phyloP scores from a whole-genome alignment of 1,139 yeast genomes.

The Neolecta irregularis region DNA sequence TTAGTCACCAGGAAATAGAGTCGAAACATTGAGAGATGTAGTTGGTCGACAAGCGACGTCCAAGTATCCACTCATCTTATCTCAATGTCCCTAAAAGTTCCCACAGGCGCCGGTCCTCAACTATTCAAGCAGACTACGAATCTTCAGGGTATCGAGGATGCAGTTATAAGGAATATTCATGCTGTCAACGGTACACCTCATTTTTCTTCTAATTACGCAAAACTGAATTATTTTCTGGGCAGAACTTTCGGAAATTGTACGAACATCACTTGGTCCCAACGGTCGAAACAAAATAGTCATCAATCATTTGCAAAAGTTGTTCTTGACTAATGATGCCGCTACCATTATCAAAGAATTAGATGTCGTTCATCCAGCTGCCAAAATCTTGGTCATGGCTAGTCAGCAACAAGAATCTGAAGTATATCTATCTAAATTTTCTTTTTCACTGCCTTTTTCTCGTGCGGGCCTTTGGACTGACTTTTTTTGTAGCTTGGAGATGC shows the following conservation, averaged over 20 bases:
- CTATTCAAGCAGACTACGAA: conserved; percentile 94
- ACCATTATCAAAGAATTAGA: conserved; percentile 88
- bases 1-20: too few relatives aligned
- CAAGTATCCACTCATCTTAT: too few relatives aligned
- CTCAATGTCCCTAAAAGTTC: conserved; percentile 72
- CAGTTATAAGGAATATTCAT: conserved; percentile 75
- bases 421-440: conserved; percentile 15
- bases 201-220: too few relatives aligned
- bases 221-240: too few relatives aligned
- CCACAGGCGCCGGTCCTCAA: conserved; percentile 86
- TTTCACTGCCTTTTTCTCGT: neutral
- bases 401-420: conserved; percentile 85
- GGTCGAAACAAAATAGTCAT: conserved; percentile 94
- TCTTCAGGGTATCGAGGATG: conserved; percentile 85
- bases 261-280: conserved; percentile 93
- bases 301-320: conserved; percentile 59
- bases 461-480: too few relatives aligned
- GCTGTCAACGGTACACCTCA: conserved; percentile 77
- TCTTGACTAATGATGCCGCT: conserved; percentile 91
- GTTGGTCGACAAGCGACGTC: too few relatives aligned
- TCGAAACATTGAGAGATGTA: too few relatives aligned
- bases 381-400: conserved; percentile 87
- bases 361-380: conserved; percentile 94
- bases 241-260: conserved; percentile 82
- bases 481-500: conserved; percentile 47